Evolutionary conservation across 1,284 basidiomycete species (phyloP), one percentile per base, ranked within the genome.

Genomic region (Boletus hoseneyae): DNA sequence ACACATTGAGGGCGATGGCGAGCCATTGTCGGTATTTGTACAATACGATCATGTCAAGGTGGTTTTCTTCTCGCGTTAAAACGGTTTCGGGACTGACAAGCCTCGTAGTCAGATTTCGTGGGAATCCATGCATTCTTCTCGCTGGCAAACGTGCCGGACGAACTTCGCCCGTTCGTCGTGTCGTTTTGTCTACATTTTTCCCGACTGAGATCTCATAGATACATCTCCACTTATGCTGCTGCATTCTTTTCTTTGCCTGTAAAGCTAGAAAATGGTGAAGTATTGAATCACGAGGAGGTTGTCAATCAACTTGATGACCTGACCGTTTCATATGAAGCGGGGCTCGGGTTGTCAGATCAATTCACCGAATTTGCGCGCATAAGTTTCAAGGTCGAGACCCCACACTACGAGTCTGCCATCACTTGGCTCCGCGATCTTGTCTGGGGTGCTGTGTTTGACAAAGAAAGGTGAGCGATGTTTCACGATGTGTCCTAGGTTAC

Each of bases 211-310:
- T 34, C 35, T 32, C 19, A 35, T 58, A 93, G 90, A 42, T 83
- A 91, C 60, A 74, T 94, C 38, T 82, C 82, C n/a, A 74, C 89
- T n/a, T 95, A 97, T 66, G 77, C 93, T 29, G 79, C 82, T 23
- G 78, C 92, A 1, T 90, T 99, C 72, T 99, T 98, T 71, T 87
- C 91, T 18, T 77, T 98, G 0, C 93, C 95, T 10, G 78, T 99
- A 41, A 80, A 74, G 44, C 78, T 87, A 34, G 75, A 80, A 18
- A 76, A 73, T 52, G 94, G 94, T 2, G 81, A 85, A 53, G 70
- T 72, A 29, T 71, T 99, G 38, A 74, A 78, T 3, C 92, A 95
- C 63, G 96, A 98, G 69, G 82, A 97, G 52, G 95, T 98, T 19
- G 83, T 98, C 55, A 86, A 95, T 68, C 80, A 83, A 53, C 82